Evolutionary conservation across 2,329 filamentous ascomycete species (phyloP).

Genomic region (Ceratocystis colombiana): DNA sequence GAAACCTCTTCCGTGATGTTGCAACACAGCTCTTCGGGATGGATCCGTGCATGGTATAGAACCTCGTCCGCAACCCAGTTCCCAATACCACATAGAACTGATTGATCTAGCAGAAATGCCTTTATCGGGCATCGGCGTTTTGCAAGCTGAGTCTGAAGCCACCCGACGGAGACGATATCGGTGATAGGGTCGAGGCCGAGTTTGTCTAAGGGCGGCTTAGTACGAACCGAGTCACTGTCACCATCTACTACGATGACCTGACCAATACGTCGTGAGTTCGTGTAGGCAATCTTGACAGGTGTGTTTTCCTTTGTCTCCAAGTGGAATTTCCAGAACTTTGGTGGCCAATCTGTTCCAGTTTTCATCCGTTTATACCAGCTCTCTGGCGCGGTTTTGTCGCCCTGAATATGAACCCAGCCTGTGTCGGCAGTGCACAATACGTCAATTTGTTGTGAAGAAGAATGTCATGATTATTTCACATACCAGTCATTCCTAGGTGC

Average conservation of each 20-base stretch:
- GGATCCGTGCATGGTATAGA: slow-evolving; percentile 75
- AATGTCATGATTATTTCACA: slow-evolving; percentile 13
- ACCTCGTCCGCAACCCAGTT: slow-evolving; percentile 98
- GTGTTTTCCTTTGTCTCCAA: slow-evolving; percentile 52
- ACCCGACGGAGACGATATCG: slow-evolving; percentile 68
- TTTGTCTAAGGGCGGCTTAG: slow-evolving; percentile 68
- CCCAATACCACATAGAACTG: slow-evolving; percentile 80
- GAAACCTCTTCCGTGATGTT: slow-evolving; percentile 65
- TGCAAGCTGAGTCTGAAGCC: slow-evolving; percentile 59
- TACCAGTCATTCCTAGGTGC: slow-evolving; percentile 68
- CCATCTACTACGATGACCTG: slow-evolving; percentile 76
- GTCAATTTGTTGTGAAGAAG: neutral
- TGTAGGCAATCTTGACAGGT: slow-evolving; percentile 60
- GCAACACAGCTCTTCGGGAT: slow-evolving; percentile 88
- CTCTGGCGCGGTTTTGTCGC: slow-evolving; percentile 66
- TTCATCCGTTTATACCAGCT: slow-evolving; percentile 69
- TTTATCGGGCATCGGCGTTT: slow-evolving; percentile 80
- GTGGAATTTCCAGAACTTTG: slow-evolving; percentile 79
- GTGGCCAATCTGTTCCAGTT: slow-evolving; percentile 64
- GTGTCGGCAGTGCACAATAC: neutral
- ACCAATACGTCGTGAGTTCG: slow-evolving; percentile 69
- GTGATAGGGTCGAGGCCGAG: slow-evolving; percentile 89
- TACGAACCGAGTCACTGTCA: slow-evolving; percentile 62
- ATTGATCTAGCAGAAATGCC: slow-evolving; percentile 76
- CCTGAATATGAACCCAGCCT: slow-evolving; percentile 81